Percentiles rank a stretch among this genome's conserved stretches.
phyloP scores from a whole-genome alignment of 2,329 filamentous ascomycete species.

The Verruconis gallopava region DNA sequence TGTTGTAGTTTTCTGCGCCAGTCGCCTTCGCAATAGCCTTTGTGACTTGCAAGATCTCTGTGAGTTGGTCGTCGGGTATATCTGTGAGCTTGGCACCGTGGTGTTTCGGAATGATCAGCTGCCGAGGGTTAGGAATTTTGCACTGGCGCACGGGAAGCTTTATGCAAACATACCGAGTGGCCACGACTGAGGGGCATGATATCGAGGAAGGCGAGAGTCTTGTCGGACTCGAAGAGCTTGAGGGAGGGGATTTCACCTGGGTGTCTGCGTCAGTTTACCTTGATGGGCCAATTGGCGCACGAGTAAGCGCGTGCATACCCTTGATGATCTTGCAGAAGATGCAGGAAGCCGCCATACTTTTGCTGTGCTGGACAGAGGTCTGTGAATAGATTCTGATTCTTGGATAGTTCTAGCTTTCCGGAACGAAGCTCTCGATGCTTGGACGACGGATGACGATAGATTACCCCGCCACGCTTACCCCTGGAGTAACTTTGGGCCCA shows the following conservation, averaged over 20 bases:
- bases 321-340: slow-evolving; percentile 99
- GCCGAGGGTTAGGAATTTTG: slow-evolving; percentile 3
- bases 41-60: slow-evolving; percentile 71
- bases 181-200: slow-evolving; percentile 81
- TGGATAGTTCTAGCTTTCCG: too few relatives aligned
- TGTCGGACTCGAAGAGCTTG: slow-evolving; percentile 92
- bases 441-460: slow-evolving; percentile 1
- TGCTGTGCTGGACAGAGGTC: too few relatives aligned
- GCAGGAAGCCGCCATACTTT: slow-evolving; percentile 47
- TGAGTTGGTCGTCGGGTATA: slow-evolving; percentile 78
- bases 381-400: too few relatives aligned
- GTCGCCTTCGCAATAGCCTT: slow-evolving; percentile 75
- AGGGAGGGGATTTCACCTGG: slow-evolving; percentile 88
- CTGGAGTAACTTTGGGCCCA: background rate
- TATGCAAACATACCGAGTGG: slow-evolving; percentile 56
- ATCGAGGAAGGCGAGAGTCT: slow-evolving; percentile 89
- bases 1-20: slow-evolving; percentile 73
- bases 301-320: slow-evolving; percentile 38
- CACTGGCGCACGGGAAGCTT: background rate
- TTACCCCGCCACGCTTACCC: background rate
- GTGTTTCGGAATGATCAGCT: slow-evolving; percentile 94
- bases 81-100: slow-evolving; percentile 87
- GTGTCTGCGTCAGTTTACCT: background rate
- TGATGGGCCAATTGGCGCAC: background rate
- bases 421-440: too few relatives aligned